These are phyloP conservation scores for Hypericum androsaemum DNA, from an alignment of 345 rosid species.

Conservation along the genomic window DNA sequence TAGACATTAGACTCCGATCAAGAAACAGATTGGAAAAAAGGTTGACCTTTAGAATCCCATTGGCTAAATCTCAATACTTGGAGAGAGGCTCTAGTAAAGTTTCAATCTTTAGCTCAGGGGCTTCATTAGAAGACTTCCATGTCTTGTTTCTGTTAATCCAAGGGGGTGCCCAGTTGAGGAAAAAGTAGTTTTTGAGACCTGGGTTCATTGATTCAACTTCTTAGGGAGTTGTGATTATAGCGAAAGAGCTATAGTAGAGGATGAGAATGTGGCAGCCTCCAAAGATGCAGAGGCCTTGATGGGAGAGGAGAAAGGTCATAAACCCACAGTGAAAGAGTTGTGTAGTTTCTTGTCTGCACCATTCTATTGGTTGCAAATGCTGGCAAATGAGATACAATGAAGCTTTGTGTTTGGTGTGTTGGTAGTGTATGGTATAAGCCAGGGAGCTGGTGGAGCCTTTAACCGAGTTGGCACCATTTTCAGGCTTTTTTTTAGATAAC, in stretches of 20 bases:
- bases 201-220: neutral
- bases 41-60: no score
- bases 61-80: no score
- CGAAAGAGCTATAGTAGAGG: constrained; percentile 23
- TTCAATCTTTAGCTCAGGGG: no score
- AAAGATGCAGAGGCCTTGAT: constrained; percentile 15
- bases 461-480: constrained; percentile 58
- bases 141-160: no score
- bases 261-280: constrained; percentile 31
- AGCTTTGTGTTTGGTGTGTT: constrained; percentile 83
- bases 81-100: no score
- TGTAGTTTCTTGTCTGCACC: constrained; percentile 41
- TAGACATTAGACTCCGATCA: no score
- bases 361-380: constrained; percentile 66
- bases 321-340: constrained; percentile 10
- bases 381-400: constrained; percentile 75
- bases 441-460: constrained; percentile 83
- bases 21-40: no score
- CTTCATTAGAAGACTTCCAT: no score
- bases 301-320: constrained; percentile 6
- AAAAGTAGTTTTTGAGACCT: neutral
- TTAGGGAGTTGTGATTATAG: constrained; percentile 1
- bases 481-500: no score
- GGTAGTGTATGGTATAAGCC: constrained; percentile 65
- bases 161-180: neutral